A percentile compares a stretch with the other conserved stretches of the same genome.
These are phyloP conservation scores for Scheffersomyces illinoinensis DNA, from an alignment of 1,139 yeast species.

Conservation along the genomic window DNA sequence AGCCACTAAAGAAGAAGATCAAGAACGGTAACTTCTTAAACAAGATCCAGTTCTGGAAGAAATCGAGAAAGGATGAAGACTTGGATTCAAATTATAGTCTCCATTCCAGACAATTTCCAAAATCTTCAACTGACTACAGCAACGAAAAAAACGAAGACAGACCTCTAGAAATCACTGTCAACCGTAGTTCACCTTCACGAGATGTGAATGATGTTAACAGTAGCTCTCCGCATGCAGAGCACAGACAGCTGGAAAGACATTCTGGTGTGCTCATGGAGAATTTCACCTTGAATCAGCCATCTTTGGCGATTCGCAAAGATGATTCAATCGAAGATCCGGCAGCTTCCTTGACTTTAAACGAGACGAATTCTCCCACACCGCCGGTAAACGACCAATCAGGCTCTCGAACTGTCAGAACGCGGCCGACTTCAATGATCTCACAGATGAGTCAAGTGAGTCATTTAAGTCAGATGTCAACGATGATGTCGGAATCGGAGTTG, in stretches of 20 bases:
- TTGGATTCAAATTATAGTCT: neutral
- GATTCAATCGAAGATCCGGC: neutral
- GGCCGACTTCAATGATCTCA: conserved; percentile 70
- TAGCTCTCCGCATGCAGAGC: neutral
- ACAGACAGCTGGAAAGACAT: neutral
- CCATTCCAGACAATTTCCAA: neutral
- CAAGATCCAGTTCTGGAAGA: conserved; percentile 48
- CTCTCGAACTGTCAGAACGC: conserved; percentile 24
- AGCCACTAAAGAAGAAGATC: conserved; percentile 13
- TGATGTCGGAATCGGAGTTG: conserved; percentile 48
- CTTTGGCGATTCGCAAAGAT: neutral
- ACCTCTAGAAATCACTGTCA: conserved; percentile 5
- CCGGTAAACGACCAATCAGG: neutral
- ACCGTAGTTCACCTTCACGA: conserved; percentile 1
- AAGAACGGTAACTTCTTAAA: conserved; percentile 30
- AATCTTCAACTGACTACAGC: neutral
- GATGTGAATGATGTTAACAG: neutral
- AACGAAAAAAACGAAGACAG: neutral
- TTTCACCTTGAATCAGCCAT: neutral
- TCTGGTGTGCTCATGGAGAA: neutral
- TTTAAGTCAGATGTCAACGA: conserved; percentile 56
- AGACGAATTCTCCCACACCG: neutral
- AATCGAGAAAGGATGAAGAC: conserved; percentile 14
- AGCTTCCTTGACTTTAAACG: neutral
- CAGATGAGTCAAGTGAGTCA: conserved; percentile 59